A percentile compares a stretch with the other conserved stretches of the same genome.
Conservation (phyloP, 1,284 basidiomycete species). For the Hemileia vastatrix region DNA sequence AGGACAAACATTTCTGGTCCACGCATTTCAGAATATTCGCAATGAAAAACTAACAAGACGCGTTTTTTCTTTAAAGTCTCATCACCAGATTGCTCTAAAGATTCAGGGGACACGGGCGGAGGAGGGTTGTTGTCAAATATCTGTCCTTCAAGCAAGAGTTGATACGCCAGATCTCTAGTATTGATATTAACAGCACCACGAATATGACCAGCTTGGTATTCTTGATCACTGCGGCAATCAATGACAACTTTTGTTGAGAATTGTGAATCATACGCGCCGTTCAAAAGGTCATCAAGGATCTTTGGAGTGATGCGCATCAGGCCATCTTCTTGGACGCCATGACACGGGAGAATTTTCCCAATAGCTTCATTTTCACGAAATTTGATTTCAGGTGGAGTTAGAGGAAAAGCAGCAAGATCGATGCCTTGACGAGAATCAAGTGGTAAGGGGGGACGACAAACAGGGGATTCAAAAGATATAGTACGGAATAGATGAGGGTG, state of each 20-base stretch:
- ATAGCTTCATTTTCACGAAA: constrained; percentile 82
- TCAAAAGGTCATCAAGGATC: constrained; percentile 70
- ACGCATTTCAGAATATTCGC: constrained; percentile 89
- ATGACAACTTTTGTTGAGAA: constrained; percentile 77
- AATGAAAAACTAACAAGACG: constrained; percentile 87
- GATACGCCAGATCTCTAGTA: constrained; percentile 66
- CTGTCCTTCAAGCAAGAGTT: too few relatives aligned
- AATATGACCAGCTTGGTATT: constrained; percentile 87
- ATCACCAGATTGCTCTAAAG: too few relatives aligned
- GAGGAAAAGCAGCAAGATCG: too few relatives aligned
- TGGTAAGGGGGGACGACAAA: too few relatives aligned
- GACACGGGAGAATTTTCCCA: constrained; percentile 88
- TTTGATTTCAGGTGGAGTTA: too few relatives aligned
- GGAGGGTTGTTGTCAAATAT: constrained; percentile 36
- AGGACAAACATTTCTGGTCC: constrained; percentile 81
- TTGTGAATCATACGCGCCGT: constrained; percentile 58
- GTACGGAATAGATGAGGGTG: too few relatives aligned
- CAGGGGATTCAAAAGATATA: too few relatives aligned
- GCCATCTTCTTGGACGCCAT: constrained; percentile 83
- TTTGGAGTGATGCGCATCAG: constrained; percentile 73
- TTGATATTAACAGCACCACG: constrained; percentile 84
- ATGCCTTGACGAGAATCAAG: too few relatives aligned
- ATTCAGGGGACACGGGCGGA: constrained; percentile 62
- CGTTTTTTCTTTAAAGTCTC: too few relatives aligned
- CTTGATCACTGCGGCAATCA: constrained; percentile 96